Base-by-base conservation (phyloP, 768 basidiomycete species). In the Pleurotus sapidus region DNA sequence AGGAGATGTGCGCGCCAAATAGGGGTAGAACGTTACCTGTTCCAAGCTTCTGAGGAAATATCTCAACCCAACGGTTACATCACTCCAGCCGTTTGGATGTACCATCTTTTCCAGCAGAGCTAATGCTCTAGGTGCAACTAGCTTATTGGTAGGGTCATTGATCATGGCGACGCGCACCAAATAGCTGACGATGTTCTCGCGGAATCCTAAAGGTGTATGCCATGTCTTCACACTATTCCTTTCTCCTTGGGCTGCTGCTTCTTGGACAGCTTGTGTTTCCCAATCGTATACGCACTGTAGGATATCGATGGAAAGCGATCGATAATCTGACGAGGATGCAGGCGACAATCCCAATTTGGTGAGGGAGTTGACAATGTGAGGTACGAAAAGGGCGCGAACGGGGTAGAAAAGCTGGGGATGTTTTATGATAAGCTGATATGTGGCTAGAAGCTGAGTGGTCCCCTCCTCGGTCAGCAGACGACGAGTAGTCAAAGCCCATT, bases 161-260 rank as follows among this genome's bases (percentile, higher is more conserved):
- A 83, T 81, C 14, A 92, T 92, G 7, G 91, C 87, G 46, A 98
- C 79, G 47, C 96, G 88, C n/a, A 99, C 87, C 34, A 99, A 82
- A 71, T 95, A 97, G 74, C 93, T 95, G 61, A 98, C 89, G 74
- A 97, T 91, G 58, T 88, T 88, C 72, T 98, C 96, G 25, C 93
- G 84, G 57, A 93, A 86, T 18, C 81, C 78, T 25, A 91, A 73
- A 2, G 95, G 93, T 0, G 91, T 91, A 18, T 82, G 70, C 92
- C 93, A 95, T 37, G 66, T 56, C 46, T 67, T 59, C 46, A 72
- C 62, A 7, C 49, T 58, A 30, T 50, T 61, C n/a, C 59, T 60
- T 20, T 72, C 70, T 50, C 55, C 57, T 11, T 24, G 45, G 56
- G 42, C 64, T 57, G 42, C 62, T 66, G 4, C 61, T 49, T 55